These are phyloP conservation scores for Penicillium goetzii DNA, from an alignment of 495 filamentous ascomycete genomes.

Conservation along the genomic window DNA sequence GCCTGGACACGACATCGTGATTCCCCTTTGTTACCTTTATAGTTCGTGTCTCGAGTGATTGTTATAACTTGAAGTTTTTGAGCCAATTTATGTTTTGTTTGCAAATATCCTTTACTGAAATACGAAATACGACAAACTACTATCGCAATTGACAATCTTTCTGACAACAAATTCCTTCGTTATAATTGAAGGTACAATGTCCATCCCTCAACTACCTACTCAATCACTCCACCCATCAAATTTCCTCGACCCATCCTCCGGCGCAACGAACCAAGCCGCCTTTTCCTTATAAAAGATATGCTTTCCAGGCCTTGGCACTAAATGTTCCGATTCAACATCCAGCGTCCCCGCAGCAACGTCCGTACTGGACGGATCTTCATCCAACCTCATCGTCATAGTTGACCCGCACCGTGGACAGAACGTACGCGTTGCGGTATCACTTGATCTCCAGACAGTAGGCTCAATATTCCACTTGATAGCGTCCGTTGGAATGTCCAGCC, in stretches of 20 bases:
- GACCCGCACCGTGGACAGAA: constrained; percentile 39
- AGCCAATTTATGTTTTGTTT: constrained; percentile 3
- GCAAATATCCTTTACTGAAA: not conserved
- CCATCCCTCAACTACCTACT: not conserved
- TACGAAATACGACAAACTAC: not conserved
- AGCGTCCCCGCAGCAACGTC: constrained; percentile 36
- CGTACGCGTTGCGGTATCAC: constrained; percentile 27
- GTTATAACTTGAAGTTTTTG: not conserved
- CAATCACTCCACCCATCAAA: constrained; percentile 19
- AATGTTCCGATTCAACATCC: constrained; percentile 26
- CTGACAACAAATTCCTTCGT: not conserved
- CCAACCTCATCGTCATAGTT: constrained; percentile 32
- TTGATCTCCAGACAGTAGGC: constrained; percentile 26
- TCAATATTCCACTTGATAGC: constrained; percentile 28
- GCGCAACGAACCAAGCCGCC: constrained; percentile 34
- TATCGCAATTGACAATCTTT: not conserved
- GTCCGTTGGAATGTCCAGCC: constrained; percentile 26
- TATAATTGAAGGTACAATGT: not conserved
- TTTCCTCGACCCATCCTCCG: constrained; percentile 30
- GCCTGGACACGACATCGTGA: constrained; percentile 32
- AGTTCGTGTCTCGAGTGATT: constrained; percentile 17
- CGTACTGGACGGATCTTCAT: constrained; percentile 16
- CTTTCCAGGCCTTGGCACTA: constrained; percentile 18
- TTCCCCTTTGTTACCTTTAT: constrained; percentile 33
- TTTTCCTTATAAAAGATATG: constrained; percentile 39